These are phyloP conservation scores for Castanea sativa DNA, from an alignment of 306 rosid genomes.

Conservation along the genomic window DNA sequence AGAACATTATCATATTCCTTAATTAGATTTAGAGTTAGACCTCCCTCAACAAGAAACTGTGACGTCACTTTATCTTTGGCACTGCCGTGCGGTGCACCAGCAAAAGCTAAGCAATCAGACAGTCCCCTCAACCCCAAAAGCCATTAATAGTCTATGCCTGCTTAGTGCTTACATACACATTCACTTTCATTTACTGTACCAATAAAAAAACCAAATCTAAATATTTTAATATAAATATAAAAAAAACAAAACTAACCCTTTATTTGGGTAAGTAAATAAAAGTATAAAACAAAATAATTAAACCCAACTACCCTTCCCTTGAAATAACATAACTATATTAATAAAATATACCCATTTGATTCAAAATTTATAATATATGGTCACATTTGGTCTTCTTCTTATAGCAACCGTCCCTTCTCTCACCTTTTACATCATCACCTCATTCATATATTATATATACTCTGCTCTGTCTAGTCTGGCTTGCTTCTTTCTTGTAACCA, in stretches of 20 bases:
- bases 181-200: background rate
- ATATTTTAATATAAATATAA: no score
- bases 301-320: background rate
- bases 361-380: background rate
- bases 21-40: background rate
- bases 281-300: background rate
- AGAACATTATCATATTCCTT: background rate
- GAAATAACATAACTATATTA: background rate
- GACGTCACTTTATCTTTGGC: conserved; percentile 13
- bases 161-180: background rate
- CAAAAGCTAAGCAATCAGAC: background rate
- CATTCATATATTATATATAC: background rate
- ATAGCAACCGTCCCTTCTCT: background rate
- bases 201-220: background rate
- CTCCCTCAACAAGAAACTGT: conserved; percentile 10
- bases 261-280: no score
- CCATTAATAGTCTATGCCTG: background rate
- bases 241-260: no score
- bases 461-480: background rate
- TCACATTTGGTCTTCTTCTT: background rate
- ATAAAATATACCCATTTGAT: background rate
- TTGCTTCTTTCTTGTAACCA: background rate
- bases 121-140: background rate
- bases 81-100: conserved; percentile 26
- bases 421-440: background rate